These are phyloP conservation scores for Aurifilum marmelostoma DNA, from an alignment of 2,329 filamentous ascomycete genomes.

Conservation along the genomic window DNA sequence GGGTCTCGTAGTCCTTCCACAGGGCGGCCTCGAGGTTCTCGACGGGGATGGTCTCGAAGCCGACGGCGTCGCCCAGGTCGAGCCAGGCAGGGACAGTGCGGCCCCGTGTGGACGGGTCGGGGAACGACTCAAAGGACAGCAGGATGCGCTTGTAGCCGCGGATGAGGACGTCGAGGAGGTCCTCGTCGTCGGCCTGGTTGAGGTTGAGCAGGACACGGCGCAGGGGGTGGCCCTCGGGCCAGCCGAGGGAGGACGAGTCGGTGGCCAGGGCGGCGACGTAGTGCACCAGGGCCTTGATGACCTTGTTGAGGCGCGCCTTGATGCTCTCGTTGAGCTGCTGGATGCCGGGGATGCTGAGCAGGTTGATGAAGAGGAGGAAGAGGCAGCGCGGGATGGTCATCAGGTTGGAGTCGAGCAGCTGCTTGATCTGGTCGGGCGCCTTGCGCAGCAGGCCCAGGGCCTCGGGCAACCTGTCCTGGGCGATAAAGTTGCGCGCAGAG, in stretches of 20 bases:
- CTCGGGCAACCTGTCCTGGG: slow-evolving; percentile 21
- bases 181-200: slow-evolving; percentile 14
- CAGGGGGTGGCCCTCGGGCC: slow-evolving; percentile 25
- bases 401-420: slow-evolving; percentile 20
- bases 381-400: slow-evolving; percentile 21
- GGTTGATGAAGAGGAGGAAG: slow-evolving; percentile 27
- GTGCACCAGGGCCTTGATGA: slow-evolving; percentile 21
- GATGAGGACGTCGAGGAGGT: slow-evolving; percentile 22
- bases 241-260: slow-evolving; percentile 14
- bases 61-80: slow-evolving; percentile 25
- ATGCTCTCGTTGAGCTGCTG: slow-evolving; percentile 16
- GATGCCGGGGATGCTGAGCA: slow-evolving; percentile 13
- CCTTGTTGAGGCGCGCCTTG: slow-evolving; percentile 15
- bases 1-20: slow-evolving; percentile 18
- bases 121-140: slow-evolving; percentile 19
- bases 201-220: slow-evolving; percentile 22
- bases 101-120: slow-evolving; percentile 6
- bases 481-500: slow-evolving; percentile 23
- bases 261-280: slow-evolving; percentile 22
- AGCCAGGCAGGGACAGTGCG: slow-evolving; percentile 26
- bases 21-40: slow-evolving; percentile 19
- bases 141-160: slow-evolving; percentile 24
- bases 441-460: slow-evolving; percentile 22
- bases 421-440: slow-evolving; percentile 17
- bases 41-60: slow-evolving; percentile 20